A percentile compares a stretch with the other conserved stretches of the same genome.
phyloP scores from a whole-genome alignment of 2,329 filamentous ascomycete species.

The Akanthomyces uredinophilus region DNA sequence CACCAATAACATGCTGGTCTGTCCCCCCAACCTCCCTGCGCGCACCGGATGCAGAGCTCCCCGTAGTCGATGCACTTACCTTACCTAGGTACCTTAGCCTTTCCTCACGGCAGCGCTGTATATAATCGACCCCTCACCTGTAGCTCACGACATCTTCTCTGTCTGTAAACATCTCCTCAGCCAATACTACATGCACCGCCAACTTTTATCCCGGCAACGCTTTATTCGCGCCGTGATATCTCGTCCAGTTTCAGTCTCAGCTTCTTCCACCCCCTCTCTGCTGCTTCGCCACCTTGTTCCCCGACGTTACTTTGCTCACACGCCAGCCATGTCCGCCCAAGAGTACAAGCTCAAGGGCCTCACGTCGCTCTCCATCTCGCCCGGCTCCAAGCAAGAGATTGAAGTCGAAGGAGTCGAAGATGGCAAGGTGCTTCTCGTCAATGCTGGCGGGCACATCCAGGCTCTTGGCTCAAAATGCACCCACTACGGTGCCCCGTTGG shows the following conservation, averaged over 20 bases:
- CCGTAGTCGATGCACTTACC: not conserved
- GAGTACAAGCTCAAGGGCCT: slow-evolving; percentile 73
- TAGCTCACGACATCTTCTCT: not conserved
- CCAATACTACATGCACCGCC: slow-evolving; percentile 3
- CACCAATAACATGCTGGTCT: not conserved
- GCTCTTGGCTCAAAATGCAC: slow-evolving; percentile 80
- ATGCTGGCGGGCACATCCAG: slow-evolving; percentile 68
- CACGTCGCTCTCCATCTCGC: slow-evolving; percentile 66
- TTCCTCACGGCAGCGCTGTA: not conserved
- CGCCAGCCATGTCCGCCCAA: slow-evolving; percentile 41
- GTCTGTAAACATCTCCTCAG: not conserved
- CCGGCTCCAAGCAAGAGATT: slow-evolving; percentile 79
- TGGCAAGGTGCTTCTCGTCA: slow-evolving; percentile 81
- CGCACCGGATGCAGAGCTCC: not conserved
- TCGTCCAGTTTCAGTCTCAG: not conserved
- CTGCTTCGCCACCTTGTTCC: not conserved
- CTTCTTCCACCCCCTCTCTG: not conserved
- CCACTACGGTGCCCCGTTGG: slow-evolving; percentile 88
- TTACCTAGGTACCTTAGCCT: too few species aligned
- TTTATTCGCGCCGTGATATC: not conserved
- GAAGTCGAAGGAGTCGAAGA: slow-evolving; percentile 86
- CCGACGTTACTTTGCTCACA: not conserved
- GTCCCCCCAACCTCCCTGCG: not conserved
- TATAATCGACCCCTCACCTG: slow-evolving; percentile 1
- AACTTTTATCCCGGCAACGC: not conserved